Evolutionary conservation across 2,329 filamentous ascomycete genomes (phyloP).

Genomic region (Aspergillus tubingensis): DNA sequence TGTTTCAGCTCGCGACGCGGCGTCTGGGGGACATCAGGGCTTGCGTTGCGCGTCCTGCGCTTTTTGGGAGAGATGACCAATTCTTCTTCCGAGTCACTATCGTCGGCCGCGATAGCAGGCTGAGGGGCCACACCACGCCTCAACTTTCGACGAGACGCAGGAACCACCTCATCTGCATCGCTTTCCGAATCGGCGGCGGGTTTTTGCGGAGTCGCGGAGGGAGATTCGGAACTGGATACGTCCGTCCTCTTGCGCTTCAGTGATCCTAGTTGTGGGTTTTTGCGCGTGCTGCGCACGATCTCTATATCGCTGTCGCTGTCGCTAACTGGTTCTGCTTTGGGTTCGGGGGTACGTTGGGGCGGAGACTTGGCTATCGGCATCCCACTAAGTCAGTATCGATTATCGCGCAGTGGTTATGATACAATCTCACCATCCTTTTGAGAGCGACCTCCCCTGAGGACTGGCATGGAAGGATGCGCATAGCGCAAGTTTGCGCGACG

Average conservation of each 20-base stretch:
- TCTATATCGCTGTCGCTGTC: constrained; percentile 23
- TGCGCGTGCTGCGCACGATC: constrained; percentile 18
- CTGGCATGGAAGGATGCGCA: constrained; percentile 29
- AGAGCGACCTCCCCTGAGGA: constrained; percentile 15
- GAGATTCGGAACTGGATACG: constrained; percentile 6
- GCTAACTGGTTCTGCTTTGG: background rate
- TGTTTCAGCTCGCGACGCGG: constrained; percentile 30
- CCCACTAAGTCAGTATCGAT: background rate
- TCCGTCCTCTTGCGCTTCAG: constrained; percentile 23
- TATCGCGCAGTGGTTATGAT: background rate
- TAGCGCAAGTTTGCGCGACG: constrained; percentile 39
- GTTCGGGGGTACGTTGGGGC: background rate
- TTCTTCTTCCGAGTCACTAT: constrained; percentile 34
- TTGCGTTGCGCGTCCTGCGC: constrained; percentile 21
- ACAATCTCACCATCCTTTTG: constrained; percentile 6
- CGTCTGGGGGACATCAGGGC: constrained; percentile 23
- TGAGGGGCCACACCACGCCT: constrained; percentile 30
- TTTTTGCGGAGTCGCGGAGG: constrained; percentile 3
- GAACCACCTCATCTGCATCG: constrained; percentile 31
- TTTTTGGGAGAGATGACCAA: constrained; percentile 32
- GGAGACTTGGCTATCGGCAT: background rate
- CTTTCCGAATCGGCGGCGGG: constrained; percentile 23
- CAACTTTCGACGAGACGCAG: constrained; percentile 29
- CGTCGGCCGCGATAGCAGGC: constrained; percentile 28
- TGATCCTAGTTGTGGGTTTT: constrained; percentile 1